Percentiles rank a stretch among this genome's conserved stretches.
These are phyloP conservation scores for Magnaporthiopsis incrustans DNA, from an alignment of 2,329 filamentous ascomycete species.

Conservation along the genomic window DNA sequence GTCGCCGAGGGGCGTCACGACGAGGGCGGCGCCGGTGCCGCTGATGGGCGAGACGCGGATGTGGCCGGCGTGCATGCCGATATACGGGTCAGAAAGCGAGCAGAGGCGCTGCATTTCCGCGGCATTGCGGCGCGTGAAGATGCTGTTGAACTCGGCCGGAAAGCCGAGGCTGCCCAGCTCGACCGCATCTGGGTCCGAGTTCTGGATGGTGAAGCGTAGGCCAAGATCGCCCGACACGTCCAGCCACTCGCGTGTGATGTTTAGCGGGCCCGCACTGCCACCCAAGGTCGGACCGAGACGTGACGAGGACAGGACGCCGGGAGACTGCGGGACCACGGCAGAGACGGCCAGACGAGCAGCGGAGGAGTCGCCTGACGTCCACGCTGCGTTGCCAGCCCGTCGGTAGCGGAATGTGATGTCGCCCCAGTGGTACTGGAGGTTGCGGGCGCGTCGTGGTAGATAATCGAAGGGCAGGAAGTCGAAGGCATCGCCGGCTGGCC, in stretches of 20 bases:
- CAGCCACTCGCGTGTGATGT: slow-evolving; percentile 44
- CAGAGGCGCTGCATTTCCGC: slow-evolving; percentile 41
- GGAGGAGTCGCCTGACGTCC: slow-evolving; percentile 5
- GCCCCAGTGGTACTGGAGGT: slow-evolving; percentile 50
- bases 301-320: slow-evolving; percentile 21
- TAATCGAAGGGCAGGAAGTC: slow-evolving; percentile 49
- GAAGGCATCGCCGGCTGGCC: slow-evolving; percentile 31
- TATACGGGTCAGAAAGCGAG: slow-evolving; percentile 49
- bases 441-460: slow-evolving; percentile 35
- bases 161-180: slow-evolving; percentile 51
- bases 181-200: slow-evolving; percentile 28
- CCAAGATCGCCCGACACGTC: slow-evolving; percentile 39
- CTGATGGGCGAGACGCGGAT: slow-evolving; percentile 43
- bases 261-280: slow-evolving; percentile 21
- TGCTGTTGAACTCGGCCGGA: slow-evolving; percentile 54
- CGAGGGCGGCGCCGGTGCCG: slow-evolving; percentile 43
- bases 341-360: slow-evolving; percentile 2
- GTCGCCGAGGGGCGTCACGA: slow-evolving; percentile 44
- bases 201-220: slow-evolving; percentile 42
- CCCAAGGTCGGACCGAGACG: slow-evolving; percentile 5
- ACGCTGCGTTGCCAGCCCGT: neutral
- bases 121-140: slow-evolving; percentile 44
- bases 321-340: neutral
- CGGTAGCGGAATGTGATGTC: slow-evolving; percentile 50
- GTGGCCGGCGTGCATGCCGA: slow-evolving; percentile 51